Evolutionary conservation across 176 grass and related monocot species (phyloP).

Genomic region (Rhynchospora tenuis): DNA sequence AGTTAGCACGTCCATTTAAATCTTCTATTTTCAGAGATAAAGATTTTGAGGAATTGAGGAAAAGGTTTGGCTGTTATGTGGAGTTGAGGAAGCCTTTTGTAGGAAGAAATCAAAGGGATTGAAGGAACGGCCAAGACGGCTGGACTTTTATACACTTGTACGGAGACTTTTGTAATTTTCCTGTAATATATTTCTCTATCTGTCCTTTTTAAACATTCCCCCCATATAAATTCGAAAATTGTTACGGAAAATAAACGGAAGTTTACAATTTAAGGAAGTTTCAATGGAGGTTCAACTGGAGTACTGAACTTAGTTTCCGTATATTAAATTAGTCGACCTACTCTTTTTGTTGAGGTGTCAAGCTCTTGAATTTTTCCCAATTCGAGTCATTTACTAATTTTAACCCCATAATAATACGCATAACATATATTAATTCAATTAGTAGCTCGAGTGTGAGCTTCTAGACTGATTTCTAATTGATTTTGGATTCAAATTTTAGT

Average conservation of each 20-base stretch:
- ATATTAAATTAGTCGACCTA: no score
- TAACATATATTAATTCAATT: no score
- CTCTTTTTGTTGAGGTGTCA: no score
- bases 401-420: no score
- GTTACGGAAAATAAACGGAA: neutral
- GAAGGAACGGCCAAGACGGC: neutral
- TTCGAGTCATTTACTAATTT: no score
- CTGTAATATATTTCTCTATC: neutral
- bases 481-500: no score
- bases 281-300: neutral
- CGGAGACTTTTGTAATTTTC: neutral
- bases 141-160: neutral
- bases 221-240: neutral
- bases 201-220: neutral
- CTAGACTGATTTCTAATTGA: no score
- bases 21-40: neutral
- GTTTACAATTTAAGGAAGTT: neutral
- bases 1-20: conserved; percentile 23
- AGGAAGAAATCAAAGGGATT: neutral
- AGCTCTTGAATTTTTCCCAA: no score
- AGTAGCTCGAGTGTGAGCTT: no score
- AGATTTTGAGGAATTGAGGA: neutral
- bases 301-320: no score
- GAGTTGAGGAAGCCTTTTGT: neutral
- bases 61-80: neutral